Conservation (phyloP, 2,329 filamentous ascomycete genomes). For the Cladosporium velox region DNA sequence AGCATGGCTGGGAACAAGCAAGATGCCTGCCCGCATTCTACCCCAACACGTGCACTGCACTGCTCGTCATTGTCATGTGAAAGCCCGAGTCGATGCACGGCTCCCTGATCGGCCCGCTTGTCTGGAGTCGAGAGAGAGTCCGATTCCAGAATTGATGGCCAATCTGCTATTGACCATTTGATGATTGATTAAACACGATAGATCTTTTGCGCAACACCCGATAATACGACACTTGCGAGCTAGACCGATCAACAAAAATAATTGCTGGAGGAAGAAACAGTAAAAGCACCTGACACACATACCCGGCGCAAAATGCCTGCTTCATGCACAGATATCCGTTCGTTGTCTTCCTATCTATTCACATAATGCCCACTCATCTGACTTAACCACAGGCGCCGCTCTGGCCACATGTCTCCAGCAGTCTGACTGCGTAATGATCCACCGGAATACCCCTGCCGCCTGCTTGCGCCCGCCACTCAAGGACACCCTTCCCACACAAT, state of each 20-base stretch:
- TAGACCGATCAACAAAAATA: not conserved
- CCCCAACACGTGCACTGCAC: conserved; percentile 5
- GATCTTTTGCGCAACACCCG: not conserved
- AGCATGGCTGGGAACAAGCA: conserved; percentile 14
- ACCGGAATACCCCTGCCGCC: conserved; percentile 82
- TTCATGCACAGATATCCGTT: conserved; percentile 88
- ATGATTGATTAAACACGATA: not conserved
- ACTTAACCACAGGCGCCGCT: conserved; percentile 67
- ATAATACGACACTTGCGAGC: not conserved
- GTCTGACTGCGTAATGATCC: conserved; percentile 92
- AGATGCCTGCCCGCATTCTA: not conserved
- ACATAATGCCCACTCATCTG: conserved; percentile 1
- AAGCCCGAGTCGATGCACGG: not conserved
- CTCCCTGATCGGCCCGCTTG: conserved; percentile 14
- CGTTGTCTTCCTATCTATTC: conserved; percentile 41
- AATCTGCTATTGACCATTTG: not conserved
- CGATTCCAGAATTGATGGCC: conserved; percentile 4
- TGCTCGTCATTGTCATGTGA: conserved; percentile 24
- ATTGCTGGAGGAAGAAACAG: not conserved
- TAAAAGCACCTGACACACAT: not conserved
- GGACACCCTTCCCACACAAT: conserved; percentile 80
- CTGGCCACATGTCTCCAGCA: conserved; percentile 93
- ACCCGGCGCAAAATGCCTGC: conserved; percentile 21
- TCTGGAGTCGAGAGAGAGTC: conserved; percentile 5
- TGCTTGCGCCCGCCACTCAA: conserved; percentile 82